Percentiles rank a stretch among this genome's conserved stretches.
Evolutionary conservation across 352 stramenopile species (phyloP).

Genomic region (Globisporangium paddicum): DNA sequence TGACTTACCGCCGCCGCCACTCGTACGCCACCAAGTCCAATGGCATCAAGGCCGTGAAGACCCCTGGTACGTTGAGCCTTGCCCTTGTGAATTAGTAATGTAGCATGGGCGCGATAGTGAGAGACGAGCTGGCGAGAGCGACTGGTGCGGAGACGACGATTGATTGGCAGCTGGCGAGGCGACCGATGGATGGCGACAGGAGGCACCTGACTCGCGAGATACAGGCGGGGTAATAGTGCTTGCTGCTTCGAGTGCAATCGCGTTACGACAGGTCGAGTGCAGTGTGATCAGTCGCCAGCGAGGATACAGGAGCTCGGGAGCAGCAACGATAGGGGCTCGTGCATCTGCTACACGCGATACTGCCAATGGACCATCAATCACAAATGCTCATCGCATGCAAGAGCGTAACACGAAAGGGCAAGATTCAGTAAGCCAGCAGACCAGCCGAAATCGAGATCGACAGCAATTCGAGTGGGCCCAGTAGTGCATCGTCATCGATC

Average conservation of each 20-base stretch:
- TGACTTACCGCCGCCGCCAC: constrained; percentile 95
- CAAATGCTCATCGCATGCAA: too few relatives aligned
- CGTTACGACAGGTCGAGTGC: not conserved
- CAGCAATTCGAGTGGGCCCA: not conserved
- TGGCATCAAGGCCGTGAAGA: constrained; percentile 93
- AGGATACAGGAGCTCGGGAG: not conserved
- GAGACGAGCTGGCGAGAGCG: not conserved
- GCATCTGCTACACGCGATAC: too few relatives aligned
- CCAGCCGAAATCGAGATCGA: not conserved
- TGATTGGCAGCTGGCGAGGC: not conserved
- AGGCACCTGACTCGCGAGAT: not conserved
- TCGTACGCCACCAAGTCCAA: constrained; percentile 97
- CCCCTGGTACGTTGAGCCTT: constrained; percentile 87
- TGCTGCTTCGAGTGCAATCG: not conserved
- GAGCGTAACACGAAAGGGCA: too few relatives aligned
- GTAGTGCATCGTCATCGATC: too few relatives aligned
- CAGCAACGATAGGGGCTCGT: too few relatives aligned
- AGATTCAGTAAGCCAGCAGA: too few relatives aligned
- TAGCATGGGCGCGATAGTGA: not conserved
- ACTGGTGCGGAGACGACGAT: not conserved
- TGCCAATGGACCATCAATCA: too few relatives aligned
- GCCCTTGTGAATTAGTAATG: not conserved
- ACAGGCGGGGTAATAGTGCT: not conserved
- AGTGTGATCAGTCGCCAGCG: too few relatives aligned
- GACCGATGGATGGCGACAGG: not conserved